Conservation (phyloP, 2,329 filamentous ascomycete species). For the Talaromyces sp. region DNA sequence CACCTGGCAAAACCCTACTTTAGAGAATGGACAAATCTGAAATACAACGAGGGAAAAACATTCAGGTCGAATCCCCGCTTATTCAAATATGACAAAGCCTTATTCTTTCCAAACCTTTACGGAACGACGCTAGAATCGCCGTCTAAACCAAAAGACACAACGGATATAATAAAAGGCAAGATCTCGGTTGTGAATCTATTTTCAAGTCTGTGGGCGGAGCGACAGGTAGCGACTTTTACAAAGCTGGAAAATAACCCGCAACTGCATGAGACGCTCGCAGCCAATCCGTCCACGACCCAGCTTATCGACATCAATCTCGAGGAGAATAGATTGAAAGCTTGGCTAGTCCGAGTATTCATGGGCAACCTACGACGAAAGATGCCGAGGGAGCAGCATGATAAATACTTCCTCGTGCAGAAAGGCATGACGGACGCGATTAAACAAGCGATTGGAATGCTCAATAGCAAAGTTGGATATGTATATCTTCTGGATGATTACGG, state of each 20-base stretch:
- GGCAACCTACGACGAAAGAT: constrained; percentile 45
- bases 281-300: constrained; percentile 56
- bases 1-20: constrained; percentile 87
- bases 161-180: constrained; percentile 64
- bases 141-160: constrained; percentile 62
- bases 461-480: constrained; percentile 88
- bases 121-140: constrained; percentile 67
- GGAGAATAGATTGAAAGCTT: constrained; percentile 64
- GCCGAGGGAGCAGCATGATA: constrained; percentile 48
- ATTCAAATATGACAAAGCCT: constrained; percentile 73
- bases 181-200: constrained; percentile 77
- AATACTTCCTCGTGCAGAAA: constrained; percentile 56
- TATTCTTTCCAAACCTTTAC: constrained; percentile 90
- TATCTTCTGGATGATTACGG: constrained; percentile 85
- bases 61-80: constrained; percentile 80
- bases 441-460: constrained; percentile 64
- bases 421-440: constrained; percentile 53
- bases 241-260: constrained; percentile 61
- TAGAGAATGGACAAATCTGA: constrained; percentile 86
- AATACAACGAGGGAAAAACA: constrained; percentile 78
- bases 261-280: constrained; percentile 59
- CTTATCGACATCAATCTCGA: constrained; percentile 84
- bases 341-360: constrained; percentile 53
- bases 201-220: constrained; percentile 78
- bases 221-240: constrained; percentile 69